Conservation (phyloP, 2,329 filamentous ascomycete species). For the Lasiodiplodia theobromae region DNA sequence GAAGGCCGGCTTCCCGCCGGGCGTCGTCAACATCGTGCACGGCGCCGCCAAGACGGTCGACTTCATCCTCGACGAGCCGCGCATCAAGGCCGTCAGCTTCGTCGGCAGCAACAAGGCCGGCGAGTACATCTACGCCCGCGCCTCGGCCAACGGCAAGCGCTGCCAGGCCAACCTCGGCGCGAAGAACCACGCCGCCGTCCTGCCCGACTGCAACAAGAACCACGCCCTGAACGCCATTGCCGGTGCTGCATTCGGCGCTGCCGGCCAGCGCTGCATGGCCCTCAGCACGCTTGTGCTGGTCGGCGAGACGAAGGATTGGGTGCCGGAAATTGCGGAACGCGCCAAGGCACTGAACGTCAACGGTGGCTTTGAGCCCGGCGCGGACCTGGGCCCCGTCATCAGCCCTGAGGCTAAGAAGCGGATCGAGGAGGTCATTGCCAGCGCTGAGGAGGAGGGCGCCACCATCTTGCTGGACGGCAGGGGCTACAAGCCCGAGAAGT, state of each 20-base stretch:
- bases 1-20: slow-evolving; percentile 81
- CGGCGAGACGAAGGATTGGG: slow-evolving; percentile 84
- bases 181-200: slow-evolving; percentile 86
- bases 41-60: slow-evolving; percentile 82
- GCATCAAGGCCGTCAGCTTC: slow-evolving; percentile 86
- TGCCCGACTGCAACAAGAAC: slow-evolving; percentile 90
- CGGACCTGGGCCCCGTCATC: slow-evolving; percentile 84
- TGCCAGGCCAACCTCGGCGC: slow-evolving; percentile 87
- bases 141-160: slow-evolving; percentile 84
- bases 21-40: slow-evolving; percentile 84
- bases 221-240: slow-evolving; percentile 84
- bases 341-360: slow-evolving; percentile 77
- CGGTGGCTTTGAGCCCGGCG: slow-evolving; percentile 80
- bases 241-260: slow-evolving; percentile 83
- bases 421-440: slow-evolving; percentile 77
- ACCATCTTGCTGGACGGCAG: slow-evolving; percentile 83
- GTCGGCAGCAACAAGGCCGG: slow-evolving; percentile 88
- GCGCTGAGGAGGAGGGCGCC: slow-evolving; percentile 80
- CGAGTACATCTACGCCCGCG: slow-evolving; percentile 83
- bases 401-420: slow-evolving; percentile 78
- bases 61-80: slow-evolving; percentile 84
- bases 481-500: slow-evolving; percentile 76
- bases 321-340: slow-evolving; percentile 77
- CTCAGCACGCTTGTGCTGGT: slow-evolving; percentile 83
- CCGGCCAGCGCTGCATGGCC: slow-evolving; percentile 87